Conservation (phyloP, 164 flowering plant genomes). For the Liquidambar formosana region DNA sequence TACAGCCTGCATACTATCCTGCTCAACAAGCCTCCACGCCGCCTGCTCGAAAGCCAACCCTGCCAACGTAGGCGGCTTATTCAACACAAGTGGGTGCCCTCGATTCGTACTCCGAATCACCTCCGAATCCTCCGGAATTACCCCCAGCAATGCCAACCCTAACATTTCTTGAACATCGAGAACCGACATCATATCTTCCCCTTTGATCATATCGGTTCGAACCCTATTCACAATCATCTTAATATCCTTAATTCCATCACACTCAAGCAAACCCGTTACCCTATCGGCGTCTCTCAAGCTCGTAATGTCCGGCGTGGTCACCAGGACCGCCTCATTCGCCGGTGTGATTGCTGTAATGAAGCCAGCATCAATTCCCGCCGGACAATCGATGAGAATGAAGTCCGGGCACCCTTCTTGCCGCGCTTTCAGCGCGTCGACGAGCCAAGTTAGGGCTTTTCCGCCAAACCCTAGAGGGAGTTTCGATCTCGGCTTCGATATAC, state of each 20-base stretch:
- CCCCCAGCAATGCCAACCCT: constrained; percentile 83
- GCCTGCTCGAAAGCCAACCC: constrained; percentile 99
- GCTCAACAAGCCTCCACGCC: constrained; percentile 97
- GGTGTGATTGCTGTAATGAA: constrained; percentile 96
- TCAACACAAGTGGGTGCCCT: constrained; percentile 89
- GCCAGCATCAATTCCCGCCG: constrained; percentile 98
- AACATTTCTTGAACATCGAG: constrained; percentile 96
- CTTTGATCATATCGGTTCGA: constrained; percentile 91
- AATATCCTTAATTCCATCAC: constrained; percentile 95
- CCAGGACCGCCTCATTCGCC: constrained; percentile 92
- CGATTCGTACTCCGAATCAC: constrained; percentile 94
- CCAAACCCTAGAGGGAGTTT: constrained; percentile 90
- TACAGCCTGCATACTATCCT: constrained; percentile 97
- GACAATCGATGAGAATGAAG: constrained; percentile 89
- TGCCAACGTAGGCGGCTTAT: constrained; percentile 92
- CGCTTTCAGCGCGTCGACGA: constrained; percentile 81
- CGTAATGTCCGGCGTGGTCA: constrained; percentile 94
- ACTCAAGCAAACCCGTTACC: constrained; percentile 86
- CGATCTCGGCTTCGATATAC: constrained; percentile 93
- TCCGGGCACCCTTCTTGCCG: constrained; percentile 73
- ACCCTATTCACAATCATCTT: constrained; percentile 98
- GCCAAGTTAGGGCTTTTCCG: constrained; percentile 87
- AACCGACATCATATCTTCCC: constrained; percentile 99
- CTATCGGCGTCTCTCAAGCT: constrained; percentile 89
- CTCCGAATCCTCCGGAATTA: constrained; percentile 94